Evolutionary conservation across 2,329 filamentous ascomycete species (phyloP).

Genomic region (Passalora sequoiae): DNA sequence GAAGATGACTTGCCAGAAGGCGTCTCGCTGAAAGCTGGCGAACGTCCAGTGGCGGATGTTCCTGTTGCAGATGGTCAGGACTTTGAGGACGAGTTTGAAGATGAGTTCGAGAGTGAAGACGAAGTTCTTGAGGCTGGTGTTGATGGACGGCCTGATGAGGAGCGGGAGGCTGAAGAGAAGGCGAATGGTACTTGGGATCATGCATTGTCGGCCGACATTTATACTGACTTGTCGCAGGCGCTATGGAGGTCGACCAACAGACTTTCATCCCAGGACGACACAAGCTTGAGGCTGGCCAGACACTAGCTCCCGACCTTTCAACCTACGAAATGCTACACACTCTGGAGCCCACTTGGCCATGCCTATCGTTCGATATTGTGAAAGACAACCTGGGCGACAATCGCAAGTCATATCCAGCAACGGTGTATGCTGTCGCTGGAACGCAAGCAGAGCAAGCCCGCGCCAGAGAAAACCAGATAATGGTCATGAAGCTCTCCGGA

Average conservation of each 20-base stretch:
- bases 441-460: constrained; percentile 78
- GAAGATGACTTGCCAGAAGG: constrained; percentile 45
- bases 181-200: constrained; percentile 47
- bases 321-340: constrained; percentile 98
- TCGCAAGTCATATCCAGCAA: constrained; percentile 88
- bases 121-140: constrained; percentile 89
- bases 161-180: constrained; percentile 84
- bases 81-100: constrained; percentile 93
- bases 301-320: constrained; percentile 82
- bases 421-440: constrained; percentile 88
- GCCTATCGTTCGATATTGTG: constrained; percentile 90
- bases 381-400: constrained; percentile 80
- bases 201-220: neutral
- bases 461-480: constrained; percentile 81
- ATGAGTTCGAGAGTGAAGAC: constrained; percentile 85
- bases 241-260: constrained; percentile 89
- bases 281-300: constrained; percentile 85
- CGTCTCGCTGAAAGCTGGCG: constrained; percentile 55
- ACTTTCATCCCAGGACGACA: constrained; percentile 95
- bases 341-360: constrained; percentile 92
- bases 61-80: constrained; percentile 57
- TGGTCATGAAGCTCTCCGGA: constrained; percentile 94
- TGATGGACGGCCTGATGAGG: constrained; percentile 84
- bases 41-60: constrained; percentile 49
- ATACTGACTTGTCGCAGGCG: constrained; percentile 45